These are phyloP conservation scores for Claviceps sp. DNA, from an alignment of 2,329 filamentous ascomycete species.

Conservation along the genomic window DNA sequence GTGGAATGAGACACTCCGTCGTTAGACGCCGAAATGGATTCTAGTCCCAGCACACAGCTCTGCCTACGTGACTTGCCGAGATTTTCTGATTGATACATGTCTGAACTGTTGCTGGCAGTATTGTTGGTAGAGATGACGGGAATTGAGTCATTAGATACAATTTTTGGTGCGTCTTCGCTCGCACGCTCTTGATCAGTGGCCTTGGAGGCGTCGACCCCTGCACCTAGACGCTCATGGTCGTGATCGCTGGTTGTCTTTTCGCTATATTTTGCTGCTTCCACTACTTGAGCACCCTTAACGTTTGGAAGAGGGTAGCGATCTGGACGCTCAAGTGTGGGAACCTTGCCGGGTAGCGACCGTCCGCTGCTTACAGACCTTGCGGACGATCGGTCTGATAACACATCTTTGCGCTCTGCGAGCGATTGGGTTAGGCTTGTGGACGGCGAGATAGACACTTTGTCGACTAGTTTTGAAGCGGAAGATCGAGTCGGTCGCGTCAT, in stretches of 20 bases:
- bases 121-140: neutral
- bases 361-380: conserved; percentile 1
- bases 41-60: neutral
- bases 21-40: neutral
- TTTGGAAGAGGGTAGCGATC: neutral
- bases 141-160: neutral
- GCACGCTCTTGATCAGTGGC: neutral
- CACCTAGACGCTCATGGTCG: neutral
- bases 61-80: neutral
- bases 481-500: conserved; percentile 69
- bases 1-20: neutral
- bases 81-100: neutral
- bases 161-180: neutral
- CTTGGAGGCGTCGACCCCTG: neutral
- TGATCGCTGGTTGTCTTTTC: neutral
- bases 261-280: neutral
- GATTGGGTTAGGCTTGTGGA: conserved; percentile 26
- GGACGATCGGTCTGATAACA: neutral
- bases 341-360: neutral
- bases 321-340: neutral
- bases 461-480: conserved; percentile 53
- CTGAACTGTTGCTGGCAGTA: neutral
- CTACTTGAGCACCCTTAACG: neutral
- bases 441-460: conserved; percentile 42
- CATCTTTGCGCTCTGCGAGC: conserved; percentile 2